These are phyloP conservation scores for Pseudogymnoascus sp. DNA, from an alignment of 2,329 filamentous ascomycete species.

Conservation along the genomic window DNA sequence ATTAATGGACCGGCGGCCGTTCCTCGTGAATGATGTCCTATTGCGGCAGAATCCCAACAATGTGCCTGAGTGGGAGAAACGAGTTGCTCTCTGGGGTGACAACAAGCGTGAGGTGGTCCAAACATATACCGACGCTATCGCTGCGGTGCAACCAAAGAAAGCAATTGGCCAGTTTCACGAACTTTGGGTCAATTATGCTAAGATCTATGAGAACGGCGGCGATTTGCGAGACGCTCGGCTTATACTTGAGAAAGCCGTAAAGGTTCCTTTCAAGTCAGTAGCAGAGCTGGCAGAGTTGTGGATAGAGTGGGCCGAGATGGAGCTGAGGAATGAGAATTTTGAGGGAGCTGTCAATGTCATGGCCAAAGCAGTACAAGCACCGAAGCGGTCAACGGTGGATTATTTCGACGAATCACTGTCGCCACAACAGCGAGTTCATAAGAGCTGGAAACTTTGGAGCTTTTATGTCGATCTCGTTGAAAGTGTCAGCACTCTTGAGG, in stretches of 20 bases:
- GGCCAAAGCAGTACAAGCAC: constrained; percentile 94
- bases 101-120: constrained; percentile 87
- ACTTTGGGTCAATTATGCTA: constrained; percentile 93
- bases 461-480: constrained; percentile 98
- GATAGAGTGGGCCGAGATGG: constrained; percentile 99
- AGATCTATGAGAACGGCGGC: constrained; percentile 85
- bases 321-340: constrained; percentile 91
- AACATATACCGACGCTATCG: constrained; percentile 91
- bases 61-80: constrained; percentile 93
- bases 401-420: constrained; percentile 95
- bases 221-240: constrained; percentile 78
- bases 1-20: constrained; percentile 92
- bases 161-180: constrained; percentile 89
- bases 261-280: constrained; percentile 97
- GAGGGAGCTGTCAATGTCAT: constrained; percentile 92
- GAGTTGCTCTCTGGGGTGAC: constrained; percentile 89
- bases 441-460: constrained; percentile 99
- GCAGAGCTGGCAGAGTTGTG: constrained; percentile 94
- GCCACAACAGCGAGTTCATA: constrained; percentile 93
- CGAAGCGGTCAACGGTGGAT: constrained; percentile 95
- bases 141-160: constrained; percentile 87
- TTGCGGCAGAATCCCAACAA: constrained; percentile 94
- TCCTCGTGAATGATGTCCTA: constrained; percentile 91
- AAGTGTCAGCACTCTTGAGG: constrained; percentile 81
- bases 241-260: constrained; percentile 96